These are phyloP conservation scores for Amphichorda felina DNA, from an alignment of 2,329 filamentous ascomycete species.

Conservation along the genomic window DNA sequence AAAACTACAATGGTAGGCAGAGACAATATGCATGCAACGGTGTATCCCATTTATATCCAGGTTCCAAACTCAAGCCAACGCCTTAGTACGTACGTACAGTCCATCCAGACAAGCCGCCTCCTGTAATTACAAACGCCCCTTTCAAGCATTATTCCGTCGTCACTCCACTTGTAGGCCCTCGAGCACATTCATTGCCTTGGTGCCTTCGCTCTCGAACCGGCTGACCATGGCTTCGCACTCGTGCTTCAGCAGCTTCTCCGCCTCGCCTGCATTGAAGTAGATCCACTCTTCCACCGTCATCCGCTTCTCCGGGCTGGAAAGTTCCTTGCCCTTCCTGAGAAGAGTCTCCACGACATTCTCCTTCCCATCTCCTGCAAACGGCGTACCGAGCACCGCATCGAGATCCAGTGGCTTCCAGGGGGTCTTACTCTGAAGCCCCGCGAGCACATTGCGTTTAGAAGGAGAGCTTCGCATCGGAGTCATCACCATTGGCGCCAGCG, in stretches of 20 bases:
- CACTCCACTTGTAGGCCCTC: conserved; percentile 49
- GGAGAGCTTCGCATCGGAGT: conserved; percentile 45
- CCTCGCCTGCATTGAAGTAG: conserved; percentile 63
- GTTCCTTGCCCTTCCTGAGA: conserved; percentile 41
- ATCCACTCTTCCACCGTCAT: conserved; percentile 98
- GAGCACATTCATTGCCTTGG: conserved; percentile 62
- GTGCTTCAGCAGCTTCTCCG: conserved; percentile 64
- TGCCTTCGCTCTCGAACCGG: conserved; percentile 74
- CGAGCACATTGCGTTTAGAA: conserved; percentile 46
- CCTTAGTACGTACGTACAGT: no score
- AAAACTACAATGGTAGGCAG: no score
- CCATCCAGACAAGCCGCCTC: no score
- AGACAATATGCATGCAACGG: no score
- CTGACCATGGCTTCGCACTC: conserved; percentile 78
- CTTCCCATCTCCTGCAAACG: conserved; percentile 29
- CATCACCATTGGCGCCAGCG: conserved; percentile 30
- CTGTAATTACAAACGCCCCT: no score
- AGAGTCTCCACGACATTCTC: conserved; percentile 39
- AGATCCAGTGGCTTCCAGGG: conserved; percentile 69
- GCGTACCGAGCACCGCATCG: conserved; percentile 53
- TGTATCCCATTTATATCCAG: neutral
- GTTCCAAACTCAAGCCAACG: neutral
- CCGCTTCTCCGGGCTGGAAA: conserved; percentile 66
- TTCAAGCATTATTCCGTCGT: neutral
- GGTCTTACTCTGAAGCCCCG: conserved; percentile 41